A percentile compares a stretch with the other conserved stretches of the same genome.
Evolutionary conservation across 1,284 basidiomycete genomes (phyloP).

Genomic region (Trametes hirsuta): DNA sequence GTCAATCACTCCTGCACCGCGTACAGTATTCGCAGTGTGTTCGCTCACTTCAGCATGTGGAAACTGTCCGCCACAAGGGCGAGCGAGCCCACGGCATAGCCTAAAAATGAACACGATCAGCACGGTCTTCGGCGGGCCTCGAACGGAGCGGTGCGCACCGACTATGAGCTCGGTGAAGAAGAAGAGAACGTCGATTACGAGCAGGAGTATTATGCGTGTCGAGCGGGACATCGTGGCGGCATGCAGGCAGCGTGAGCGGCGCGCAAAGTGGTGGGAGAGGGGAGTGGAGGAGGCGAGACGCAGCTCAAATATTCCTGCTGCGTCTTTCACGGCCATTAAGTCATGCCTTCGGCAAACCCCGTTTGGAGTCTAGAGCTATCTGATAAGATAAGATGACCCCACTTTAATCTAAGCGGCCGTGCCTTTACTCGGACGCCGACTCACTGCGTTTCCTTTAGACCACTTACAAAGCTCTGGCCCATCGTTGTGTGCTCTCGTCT

Average conservation of each 20-base stretch:
- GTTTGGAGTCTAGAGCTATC: slow-evolving; percentile 6
- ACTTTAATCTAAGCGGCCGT: slow-evolving; percentile 1
- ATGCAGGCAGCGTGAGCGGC: slow-evolving; percentile 17
- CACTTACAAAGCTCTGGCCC: not conserved
- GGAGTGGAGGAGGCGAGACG: slow-evolving; percentile 1
- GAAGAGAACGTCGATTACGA: slow-evolving; percentile 88
- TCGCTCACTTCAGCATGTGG: slow-evolving; percentile 92
- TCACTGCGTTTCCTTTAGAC: not conserved
- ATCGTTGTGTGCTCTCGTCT: too few species aligned
- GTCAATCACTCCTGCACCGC: slow-evolving; percentile 3
- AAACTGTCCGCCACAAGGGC: slow-evolving; percentile 97
- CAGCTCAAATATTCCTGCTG: not conserved
- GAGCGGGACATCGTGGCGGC: slow-evolving; percentile 63
- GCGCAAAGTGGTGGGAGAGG: slow-evolving; percentile 3
- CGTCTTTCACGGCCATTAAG: slow-evolving; percentile 11
- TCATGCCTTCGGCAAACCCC: slow-evolving; percentile 13
- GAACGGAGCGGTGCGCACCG: slow-evolving; percentile 48
- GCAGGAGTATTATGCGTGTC: slow-evolving; percentile 77
- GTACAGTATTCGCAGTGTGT: not conserved
- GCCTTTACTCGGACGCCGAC: not conserved
- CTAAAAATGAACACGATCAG: slow-evolving; percentile 42
- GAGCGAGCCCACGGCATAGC: slow-evolving; percentile 93
- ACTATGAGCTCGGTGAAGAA: slow-evolving; percentile 92
- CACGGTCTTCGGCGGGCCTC: not conserved
- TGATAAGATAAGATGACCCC: slow-evolving; percentile 22